Base-by-base conservation (phyloP, 2,329 filamentous ascomycete species). In the Leptographium lundbergii region DNA sequence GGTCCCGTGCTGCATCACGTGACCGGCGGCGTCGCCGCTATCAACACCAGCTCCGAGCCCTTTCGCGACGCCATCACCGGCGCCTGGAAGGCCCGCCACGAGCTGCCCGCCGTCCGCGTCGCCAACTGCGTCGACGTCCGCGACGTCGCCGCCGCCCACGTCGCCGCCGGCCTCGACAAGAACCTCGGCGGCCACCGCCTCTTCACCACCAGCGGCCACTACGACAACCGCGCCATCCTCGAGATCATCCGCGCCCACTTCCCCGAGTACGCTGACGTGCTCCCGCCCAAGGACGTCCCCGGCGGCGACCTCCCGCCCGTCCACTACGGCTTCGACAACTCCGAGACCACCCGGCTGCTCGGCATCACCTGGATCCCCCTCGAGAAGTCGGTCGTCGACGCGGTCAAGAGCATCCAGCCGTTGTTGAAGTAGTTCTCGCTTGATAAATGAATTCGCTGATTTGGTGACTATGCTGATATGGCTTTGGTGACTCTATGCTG, bases 301-400 rank as follows among this genome's bases (percentile, higher is more conserved):
- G 77, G 77, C 14, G 77, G 76, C n/a, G 73, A 73, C 62, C 47
- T 72, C 59, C 67, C 72, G 19, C 67, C 73, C 3, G 65, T 75
- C 62, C 64, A 79, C 51, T 85, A 78, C 68, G 72, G 72, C 61
- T 79, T 77, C 60, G 78, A 88, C 67, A 87, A 83, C 67, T 75
- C 74, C 56, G 76, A 76, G 66, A 82, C 81, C 1, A 79, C 77
- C 29, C 76, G 82, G 66, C 64, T 85, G 54, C 69, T 89, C 60
- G 84, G 82, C 0, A 76, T 88, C 55, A 71, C 86, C 61, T 89
- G 81, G 75, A 81, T 74, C 62, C 69, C 72, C 4, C 66, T 89
- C 39, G 84, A 89, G 69, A 75, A 85, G 71, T 79, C 75, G 32
- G 75, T 86, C 32, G 73, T 78, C 6, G 86, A 89, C 66, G 78